phyloP scores from a whole-genome alignment of 2,329 filamentous ascomycete genomes.

The Arthrobotrys pseudoclavata region DNA sequence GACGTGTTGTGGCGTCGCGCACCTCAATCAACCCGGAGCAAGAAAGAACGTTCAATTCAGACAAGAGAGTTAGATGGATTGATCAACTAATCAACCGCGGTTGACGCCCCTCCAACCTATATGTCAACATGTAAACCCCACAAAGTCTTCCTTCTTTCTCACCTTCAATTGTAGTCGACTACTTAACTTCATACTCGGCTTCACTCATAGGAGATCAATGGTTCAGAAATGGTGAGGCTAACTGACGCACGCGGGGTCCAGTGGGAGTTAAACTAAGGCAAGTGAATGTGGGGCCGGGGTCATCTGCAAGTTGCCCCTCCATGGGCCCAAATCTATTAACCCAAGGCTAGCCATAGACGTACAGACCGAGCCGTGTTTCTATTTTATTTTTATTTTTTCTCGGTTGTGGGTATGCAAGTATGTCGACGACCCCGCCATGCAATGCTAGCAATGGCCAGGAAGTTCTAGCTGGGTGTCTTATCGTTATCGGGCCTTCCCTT shows the following conservation, averaged over 20 bases:
- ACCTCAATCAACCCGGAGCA: conserved; percentile 8
- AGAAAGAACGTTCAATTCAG: too few relatives aligned
- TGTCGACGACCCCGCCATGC: conserved; percentile 3
- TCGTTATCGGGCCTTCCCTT: conserved; percentile 20
- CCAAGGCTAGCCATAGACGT: neutral
- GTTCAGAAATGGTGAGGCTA: too few relatives aligned
- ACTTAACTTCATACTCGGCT: conserved; percentile 2
- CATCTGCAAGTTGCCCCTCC: conserved; percentile 60
- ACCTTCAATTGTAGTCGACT: neutral
- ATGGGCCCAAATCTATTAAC: neutral
- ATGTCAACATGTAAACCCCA: too few relatives aligned
- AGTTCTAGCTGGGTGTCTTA: neutral
- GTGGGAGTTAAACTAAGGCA: neutral
- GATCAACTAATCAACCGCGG: neutral
- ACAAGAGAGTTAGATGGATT: neutral
- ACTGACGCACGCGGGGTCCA: neutral
- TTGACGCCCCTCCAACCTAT: conserved; percentile 1
- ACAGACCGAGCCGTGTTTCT: conserved; percentile 1
- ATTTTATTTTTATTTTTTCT: neutral
- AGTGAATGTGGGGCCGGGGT: conserved; percentile 22
- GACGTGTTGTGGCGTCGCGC: conserved; percentile 24
- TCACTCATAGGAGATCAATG: neutral
- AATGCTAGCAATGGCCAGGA: neutral
- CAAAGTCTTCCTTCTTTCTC: too few relatives aligned
- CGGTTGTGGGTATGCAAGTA: neutral